A percentile compares a stretch with the other conserved stretches of the same genome.
Evolutionary conservation across 1,284 basidiomycete species (phyloP).

Genomic region (Moniliella sp.): DNA sequence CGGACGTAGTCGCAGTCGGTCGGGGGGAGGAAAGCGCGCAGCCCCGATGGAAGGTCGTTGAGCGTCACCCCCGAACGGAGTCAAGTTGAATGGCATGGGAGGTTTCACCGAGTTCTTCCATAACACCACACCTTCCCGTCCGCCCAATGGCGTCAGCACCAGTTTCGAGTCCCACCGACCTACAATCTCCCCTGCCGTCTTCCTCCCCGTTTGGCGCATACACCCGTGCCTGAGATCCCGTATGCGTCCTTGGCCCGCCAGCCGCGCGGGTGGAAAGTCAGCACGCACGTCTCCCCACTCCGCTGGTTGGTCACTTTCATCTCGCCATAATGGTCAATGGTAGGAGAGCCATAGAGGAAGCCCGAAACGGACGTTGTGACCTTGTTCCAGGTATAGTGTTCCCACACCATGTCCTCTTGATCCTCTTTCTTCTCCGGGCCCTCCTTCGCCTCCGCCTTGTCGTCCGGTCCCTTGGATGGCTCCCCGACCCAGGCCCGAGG

Average conservation of each 20-base stretch:
- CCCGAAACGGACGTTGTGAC: slow-evolving; percentile 44
- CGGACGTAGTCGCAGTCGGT: slow-evolving; percentile 83
- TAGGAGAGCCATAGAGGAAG: slow-evolving; percentile 75
- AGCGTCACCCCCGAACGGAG: slow-evolving; percentile 75
- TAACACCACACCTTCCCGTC: slow-evolving; percentile 52
- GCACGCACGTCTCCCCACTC: slow-evolving; percentile 61
- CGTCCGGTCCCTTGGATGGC: no score
- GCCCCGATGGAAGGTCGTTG: slow-evolving; percentile 51
- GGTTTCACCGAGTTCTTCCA: slow-evolving; percentile 70
- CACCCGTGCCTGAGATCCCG: slow-evolving; percentile 73
- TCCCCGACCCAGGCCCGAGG: slow-evolving; percentile 8
- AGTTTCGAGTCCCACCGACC: slow-evolving; percentile 89
- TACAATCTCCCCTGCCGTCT: slow-evolving; percentile 64
- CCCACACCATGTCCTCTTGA: no score
- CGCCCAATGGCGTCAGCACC: slow-evolving; percentile 51
- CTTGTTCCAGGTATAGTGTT: slow-evolving; percentile 80
- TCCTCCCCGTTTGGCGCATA: slow-evolving; percentile 47
- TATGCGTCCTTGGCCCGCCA: slow-evolving; percentile 79
- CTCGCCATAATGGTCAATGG: slow-evolving; percentile 86
- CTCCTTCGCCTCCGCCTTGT: no score
- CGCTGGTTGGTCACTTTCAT: slow-evolving; percentile 80
- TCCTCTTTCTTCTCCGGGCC: no score
- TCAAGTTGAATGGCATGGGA: slow-evolving; percentile 46
- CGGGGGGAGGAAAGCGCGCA: slow-evolving; percentile 56
- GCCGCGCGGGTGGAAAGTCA: slow-evolving; percentile 85